Conservation (phyloP, 179 eudicot genomes). For the Beta lomatogona region DNA sequence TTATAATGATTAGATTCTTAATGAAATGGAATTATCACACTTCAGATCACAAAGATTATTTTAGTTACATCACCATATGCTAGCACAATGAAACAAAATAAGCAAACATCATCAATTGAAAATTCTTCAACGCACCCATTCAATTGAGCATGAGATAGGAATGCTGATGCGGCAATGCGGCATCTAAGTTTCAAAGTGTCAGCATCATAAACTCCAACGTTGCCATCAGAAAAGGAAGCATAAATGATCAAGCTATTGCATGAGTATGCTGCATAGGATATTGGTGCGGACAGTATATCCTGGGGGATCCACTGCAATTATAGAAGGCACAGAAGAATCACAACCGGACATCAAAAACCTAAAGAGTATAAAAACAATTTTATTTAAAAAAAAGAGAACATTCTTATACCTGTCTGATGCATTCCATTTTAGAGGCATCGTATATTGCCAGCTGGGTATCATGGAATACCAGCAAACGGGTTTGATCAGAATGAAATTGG, state of each 20-base stretch:
- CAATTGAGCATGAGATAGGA: conserved; percentile 56
- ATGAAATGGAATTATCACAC: background rate
- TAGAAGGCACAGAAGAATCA: conserved; percentile 12
- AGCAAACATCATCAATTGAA: background rate
- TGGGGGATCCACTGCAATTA: conserved; percentile 84
- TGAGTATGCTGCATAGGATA: conserved; percentile 83
- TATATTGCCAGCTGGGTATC: conserved; percentile 90
- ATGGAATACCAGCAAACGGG: conserved; percentile 80
- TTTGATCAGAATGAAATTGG: conserved; percentile 85
- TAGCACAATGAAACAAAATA: background rate
- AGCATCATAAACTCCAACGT: conserved; percentile 75
- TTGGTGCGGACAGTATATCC: conserved; percentile 68
- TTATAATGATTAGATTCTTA: background rate
- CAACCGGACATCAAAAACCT: background rate
- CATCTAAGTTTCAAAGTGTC: conserved; percentile 73
- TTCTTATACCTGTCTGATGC: conserved; percentile 67
- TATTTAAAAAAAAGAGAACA: background rate
- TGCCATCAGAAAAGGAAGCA: conserved; percentile 81
- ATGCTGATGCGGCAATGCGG: conserved; percentile 68
- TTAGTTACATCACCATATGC: background rate
- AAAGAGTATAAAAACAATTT: background rate
- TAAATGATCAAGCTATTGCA: conserved; percentile 87
- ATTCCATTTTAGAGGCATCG: conserved; percentile 91
- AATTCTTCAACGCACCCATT: conserved; percentile 54
- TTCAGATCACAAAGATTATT: background rate